Conservation (phyloP, 768 basidiomycete genomes). For the Boletellus ananiceps region DNA sequence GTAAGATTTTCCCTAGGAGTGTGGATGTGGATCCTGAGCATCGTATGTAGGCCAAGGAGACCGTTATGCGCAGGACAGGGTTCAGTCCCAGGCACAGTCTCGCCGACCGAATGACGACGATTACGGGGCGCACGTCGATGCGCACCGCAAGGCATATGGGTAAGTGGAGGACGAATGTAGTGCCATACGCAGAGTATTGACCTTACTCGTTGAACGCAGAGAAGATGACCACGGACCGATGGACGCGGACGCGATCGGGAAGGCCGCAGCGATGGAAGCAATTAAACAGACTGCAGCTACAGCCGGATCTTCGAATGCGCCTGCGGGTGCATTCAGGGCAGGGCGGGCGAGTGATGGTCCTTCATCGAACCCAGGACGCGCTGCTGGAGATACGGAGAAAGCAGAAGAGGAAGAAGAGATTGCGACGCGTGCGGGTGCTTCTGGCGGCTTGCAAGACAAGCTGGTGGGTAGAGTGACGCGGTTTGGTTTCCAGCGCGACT, state of each 20-base stretch:
- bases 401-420: conserved; percentile 10
- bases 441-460: conserved; percentile 28
- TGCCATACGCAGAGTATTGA: too few species aligned
- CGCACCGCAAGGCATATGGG: conserved; percentile 32
- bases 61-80: conserved; percentile 19
- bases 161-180: conserved; percentile 8
- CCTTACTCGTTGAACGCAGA: conserved; percentile 1
- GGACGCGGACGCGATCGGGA: conserved; percentile 24
- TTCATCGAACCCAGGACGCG: conserved; percentile 1
- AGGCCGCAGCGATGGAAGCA: conserved; percentile 30
- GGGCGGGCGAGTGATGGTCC: conserved; percentile 1
- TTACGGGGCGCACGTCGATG: conserved; percentile 20
- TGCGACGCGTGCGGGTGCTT: conserved; percentile 1
- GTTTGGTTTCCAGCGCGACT: background rate
- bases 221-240: conserved; percentile 23
- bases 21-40: conserved; percentile 2
- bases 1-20: background rate
- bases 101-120: conserved; percentile 1
- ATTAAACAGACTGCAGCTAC: conserved; percentile 23
- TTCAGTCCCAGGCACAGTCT: conserved; percentile 15
- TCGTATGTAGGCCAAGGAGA: conserved; percentile 14
- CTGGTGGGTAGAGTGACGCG: conserved; percentile 16
- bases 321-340: conserved; percentile 17
- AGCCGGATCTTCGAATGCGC: conserved; percentile 3
- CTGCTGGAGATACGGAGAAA: background rate